Evolutionary conservation across 306 rosid species (phyloP), one percentile per base, ranked within the genome.

Genomic region (Lathyrus tuberosus): DNA sequence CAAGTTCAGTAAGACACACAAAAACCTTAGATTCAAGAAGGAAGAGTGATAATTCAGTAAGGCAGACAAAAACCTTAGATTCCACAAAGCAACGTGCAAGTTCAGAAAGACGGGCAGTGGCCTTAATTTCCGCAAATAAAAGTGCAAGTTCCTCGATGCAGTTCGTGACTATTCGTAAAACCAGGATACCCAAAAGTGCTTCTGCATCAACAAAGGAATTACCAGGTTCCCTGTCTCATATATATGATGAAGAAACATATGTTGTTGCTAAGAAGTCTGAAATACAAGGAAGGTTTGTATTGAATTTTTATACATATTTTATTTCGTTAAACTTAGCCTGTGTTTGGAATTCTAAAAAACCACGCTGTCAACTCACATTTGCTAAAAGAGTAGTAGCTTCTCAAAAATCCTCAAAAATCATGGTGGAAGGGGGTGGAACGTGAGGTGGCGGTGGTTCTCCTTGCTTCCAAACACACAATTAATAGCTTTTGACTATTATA

Each of bases 261-360:
- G 77, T 14, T 73, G 56, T 52, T 65, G 61, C 60, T 61, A 31
- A 6, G 16, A 60, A 72, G 51, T 69, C 82, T 53, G 68, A 75
- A 22, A 5, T 52, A 43, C 85, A 84, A 80, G 95, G 86, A 90
- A 94, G 95, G 99, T 88, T 49, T 47, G 73, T 73, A 62, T 18
- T 5, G 53, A 71, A 62, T 12, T 17, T n/a, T 46, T 62, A 10
- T 70, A 10, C 18, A 46, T 57, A 16, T 71, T 46, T 65, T 65
- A 65, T 31, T 43, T 30, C 20, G 73, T 71, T 70, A 43, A 65
- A 62, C 63, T 47, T 22, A 3, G 30, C 30, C 30, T 26, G 3
- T 26, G 30, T 26, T 26, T 26, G 30, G 30, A 24, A 26, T 26
- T 26, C 30, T 26, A 26, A 26, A 26, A 26, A 26, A 26, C 30